Evolutionary conservation across 371 early-diverging fungal genomes (phyloP), one percentile per base, ranked within the genome.

Genomic region (Blastocladiella emersonii): DNA sequence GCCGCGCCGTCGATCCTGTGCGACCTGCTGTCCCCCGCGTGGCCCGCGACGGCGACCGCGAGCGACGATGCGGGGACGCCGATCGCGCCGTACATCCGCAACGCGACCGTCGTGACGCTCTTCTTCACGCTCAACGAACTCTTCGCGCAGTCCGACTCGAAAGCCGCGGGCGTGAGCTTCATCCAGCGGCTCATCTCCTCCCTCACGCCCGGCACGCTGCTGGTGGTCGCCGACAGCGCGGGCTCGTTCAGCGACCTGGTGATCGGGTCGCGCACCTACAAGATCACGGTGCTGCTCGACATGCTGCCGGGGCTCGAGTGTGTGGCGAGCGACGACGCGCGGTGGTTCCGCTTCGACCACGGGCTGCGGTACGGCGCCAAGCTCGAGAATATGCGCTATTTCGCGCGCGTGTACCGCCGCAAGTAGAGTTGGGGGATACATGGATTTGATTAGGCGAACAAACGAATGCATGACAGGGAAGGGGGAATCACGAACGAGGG

Each of bases 71-170:
- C n/a, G n/a, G n/a, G n/a, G n/a, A n/a, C n/a, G n/a, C n/a, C n/a
- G n/a, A n/a, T 41, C 41, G 19, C 41, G 41, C 41, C 19, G 19
- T 8, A 19, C 48, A n/a, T 25, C 53, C 15, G 15, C 53, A 10
- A 25, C 53, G 30, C 53, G 41, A 41, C 15, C 2, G 41, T 51
- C 30, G 53, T 51, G 13, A 51, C 53, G 32, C 53, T 51, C 53
- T 30, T 51, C 30, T 51, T 51, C 23, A 51, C 53, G 53, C 53
- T 51, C 30, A 51, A 51, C 53, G 53, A 51, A 32, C 53, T 51
- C 30, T 51, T 51, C 30, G 53, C 32, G 53, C 53, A 51, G 32
- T n/a, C n/a, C n/a, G 39, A 13, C 5, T 51, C 53, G 30, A 25
- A 30, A 30, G 32, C 53, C 30, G 53, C 30, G 13, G 53, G 15